phyloP scores from a whole-genome alignment of 441 rosid genomes.

The Melastoma candidum region DNA sequence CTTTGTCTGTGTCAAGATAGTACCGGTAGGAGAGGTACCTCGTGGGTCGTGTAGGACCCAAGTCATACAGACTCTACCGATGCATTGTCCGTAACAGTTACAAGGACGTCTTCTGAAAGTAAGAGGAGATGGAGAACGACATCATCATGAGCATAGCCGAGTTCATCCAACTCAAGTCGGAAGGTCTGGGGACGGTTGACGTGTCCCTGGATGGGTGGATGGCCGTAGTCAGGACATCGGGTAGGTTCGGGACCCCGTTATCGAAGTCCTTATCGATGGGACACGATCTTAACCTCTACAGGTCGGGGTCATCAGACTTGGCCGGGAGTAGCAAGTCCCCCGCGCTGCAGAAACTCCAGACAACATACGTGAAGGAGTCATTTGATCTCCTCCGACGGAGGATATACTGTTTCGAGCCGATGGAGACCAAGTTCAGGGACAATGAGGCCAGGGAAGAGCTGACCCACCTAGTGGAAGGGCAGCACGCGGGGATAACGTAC shows the following conservation, averaged over 20 bases:
- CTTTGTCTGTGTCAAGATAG: slow-evolving; percentile 70
- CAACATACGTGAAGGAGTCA: slow-evolving; percentile 57
- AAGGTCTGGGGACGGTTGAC: slow-evolving; percentile 44
- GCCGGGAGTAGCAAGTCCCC: slow-evolving; percentile 44
- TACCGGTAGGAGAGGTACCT: slow-evolving; percentile 82
- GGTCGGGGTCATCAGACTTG: slow-evolving; percentile 19
- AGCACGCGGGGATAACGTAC: slow-evolving; percentile 63
- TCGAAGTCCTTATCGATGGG: slow-evolving; percentile 35
- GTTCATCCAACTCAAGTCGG: slow-evolving; percentile 87
- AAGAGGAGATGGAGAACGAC: slow-evolving; percentile 66
- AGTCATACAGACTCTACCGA: slow-evolving; percentile 73
- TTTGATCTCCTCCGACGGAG: slow-evolving; percentile 33
- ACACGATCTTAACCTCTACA: slow-evolving; percentile 27
- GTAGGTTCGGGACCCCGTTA: slow-evolving; percentile 61
- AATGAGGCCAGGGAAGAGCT: slow-evolving; percentile 63
- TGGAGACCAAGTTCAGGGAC: slow-evolving; percentile 42
- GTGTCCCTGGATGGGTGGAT: slow-evolving; percentile 56
- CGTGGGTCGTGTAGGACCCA: slow-evolving; percentile 84
- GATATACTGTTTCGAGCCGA: slow-evolving; percentile 42
- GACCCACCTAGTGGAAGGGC: slow-evolving; percentile 59
- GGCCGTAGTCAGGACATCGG: slow-evolving; percentile 73
- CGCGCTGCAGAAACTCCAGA: slow-evolving; percentile 36
- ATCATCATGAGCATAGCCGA: slow-evolving; percentile 80
- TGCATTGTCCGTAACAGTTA: slow-evolving; percentile 80
- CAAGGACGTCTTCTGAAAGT: slow-evolving; percentile 65